phyloP scores from a whole-genome alignment of 1,139 yeast species.

The Pichia terricola region DNA sequence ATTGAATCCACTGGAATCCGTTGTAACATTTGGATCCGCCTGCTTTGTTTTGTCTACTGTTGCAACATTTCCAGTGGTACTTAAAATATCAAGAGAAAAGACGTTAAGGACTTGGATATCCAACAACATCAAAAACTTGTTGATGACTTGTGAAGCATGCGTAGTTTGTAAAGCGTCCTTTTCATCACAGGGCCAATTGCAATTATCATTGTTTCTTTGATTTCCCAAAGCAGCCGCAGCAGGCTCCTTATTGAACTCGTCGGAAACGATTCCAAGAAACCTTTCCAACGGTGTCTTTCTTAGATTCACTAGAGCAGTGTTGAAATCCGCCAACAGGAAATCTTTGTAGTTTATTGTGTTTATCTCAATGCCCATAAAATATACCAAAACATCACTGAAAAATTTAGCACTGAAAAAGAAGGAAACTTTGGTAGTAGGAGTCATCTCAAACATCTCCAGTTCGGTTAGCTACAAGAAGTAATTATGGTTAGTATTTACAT shows the following conservation, averaged over 20 bases:
- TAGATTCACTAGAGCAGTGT: not conserved
- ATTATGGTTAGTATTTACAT: not conserved
- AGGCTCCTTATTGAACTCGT: constrained; percentile 6
- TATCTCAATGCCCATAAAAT: constrained; percentile 3
- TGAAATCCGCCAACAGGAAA: not conserved
- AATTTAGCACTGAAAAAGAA: constrained; percentile 4
- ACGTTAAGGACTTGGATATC: constrained; percentile 3
- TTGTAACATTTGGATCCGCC: not conserved
- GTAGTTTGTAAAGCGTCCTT: not conserved
- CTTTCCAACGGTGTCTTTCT: constrained; percentile 4
- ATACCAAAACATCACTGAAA: constrained; percentile 1
- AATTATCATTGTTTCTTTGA: not conserved
- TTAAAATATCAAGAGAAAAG: not conserved
- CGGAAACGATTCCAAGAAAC: constrained; percentile 6
- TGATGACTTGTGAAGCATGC: not conserved
- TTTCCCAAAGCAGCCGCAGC: not conserved
- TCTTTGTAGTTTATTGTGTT: too few species aligned
- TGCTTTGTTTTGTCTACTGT: not conserved
- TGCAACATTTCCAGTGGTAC: not conserved
- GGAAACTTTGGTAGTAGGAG: constrained; percentile 3
- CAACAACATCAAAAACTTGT: constrained; percentile 3
- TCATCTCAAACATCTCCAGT: constrained; percentile 6
- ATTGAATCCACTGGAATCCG: too few species aligned
- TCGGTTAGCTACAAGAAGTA: constrained; percentile 4
- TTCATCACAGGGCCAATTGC: not conserved